Conservation (phyloP, 768 basidiomycete species). For the Megacollybia marginata region DNA sequence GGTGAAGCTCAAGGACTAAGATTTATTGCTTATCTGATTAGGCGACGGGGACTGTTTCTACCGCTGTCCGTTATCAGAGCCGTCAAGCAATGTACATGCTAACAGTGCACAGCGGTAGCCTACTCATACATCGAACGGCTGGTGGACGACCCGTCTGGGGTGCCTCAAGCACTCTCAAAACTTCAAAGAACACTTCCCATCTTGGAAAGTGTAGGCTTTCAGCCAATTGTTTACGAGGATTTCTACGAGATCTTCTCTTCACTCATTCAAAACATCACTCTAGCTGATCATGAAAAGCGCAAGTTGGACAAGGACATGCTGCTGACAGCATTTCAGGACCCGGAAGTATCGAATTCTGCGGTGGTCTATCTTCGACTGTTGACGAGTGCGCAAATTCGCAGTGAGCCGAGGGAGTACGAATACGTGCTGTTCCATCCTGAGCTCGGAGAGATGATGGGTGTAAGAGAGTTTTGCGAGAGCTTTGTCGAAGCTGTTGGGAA, state of each 20-base stretch:
- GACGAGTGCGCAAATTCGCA: slow-evolving; percentile 56
- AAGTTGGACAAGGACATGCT: slow-evolving; percentile 30
- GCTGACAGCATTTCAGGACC: slow-evolving; percentile 45
- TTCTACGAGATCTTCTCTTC: slow-evolving; percentile 59
- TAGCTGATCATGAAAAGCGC: slow-evolving; percentile 25
- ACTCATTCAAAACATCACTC: slow-evolving; percentile 39
- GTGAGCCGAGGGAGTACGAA: slow-evolving; percentile 50
- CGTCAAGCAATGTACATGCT: slow-evolving; percentile 7
- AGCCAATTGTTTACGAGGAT: slow-evolving; percentile 64
- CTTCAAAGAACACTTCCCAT: slow-evolving; percentile 41
- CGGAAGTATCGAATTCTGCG: slow-evolving; percentile 61
- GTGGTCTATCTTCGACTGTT: slow-evolving; percentile 70
- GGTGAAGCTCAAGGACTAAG: slow-evolving; percentile 8
- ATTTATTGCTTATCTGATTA: slow-evolving; percentile 12
- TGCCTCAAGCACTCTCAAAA: slow-evolving; percentile 41
- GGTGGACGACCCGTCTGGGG: slow-evolving; percentile 41
- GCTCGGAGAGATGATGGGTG: slow-evolving; percentile 45
- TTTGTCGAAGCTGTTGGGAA: slow-evolving; percentile 74
- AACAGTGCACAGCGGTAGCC: slow-evolving; percentile 53
- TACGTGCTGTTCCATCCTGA: slow-evolving; percentile 78
- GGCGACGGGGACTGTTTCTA: slow-evolving; percentile 94
- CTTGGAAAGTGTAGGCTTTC: slow-evolving; percentile 55
- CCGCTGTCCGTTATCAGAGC: slow-evolving; percentile 46
- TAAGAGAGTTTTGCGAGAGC: slow-evolving; percentile 63
- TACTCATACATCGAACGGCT: slow-evolving; percentile 78